A percentile compares a stretch with the other conserved stretches of the same genome.
Conservation (phyloP, 2,329 filamentous ascomycete genomes). For the Diplocarpon rosae region DNA sequence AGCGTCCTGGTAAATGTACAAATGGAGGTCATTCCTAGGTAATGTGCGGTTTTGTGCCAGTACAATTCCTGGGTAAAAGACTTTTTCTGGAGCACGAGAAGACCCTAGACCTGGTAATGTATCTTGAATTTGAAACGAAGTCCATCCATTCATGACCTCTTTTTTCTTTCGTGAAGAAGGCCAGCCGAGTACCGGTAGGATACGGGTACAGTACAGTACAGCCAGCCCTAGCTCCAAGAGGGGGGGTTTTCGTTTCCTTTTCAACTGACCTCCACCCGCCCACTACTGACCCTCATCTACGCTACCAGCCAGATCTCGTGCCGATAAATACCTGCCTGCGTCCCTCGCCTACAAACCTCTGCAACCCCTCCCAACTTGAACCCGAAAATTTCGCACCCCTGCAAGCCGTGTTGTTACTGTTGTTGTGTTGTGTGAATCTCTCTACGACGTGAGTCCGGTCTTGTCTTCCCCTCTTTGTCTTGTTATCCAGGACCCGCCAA, state of each 20-base stretch:
- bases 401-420: not conserved
- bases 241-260: not conserved
- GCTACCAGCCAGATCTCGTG: not conserved
- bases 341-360: not conserved
- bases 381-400: not conserved
- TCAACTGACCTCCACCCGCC: not conserved
- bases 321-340: not conserved
- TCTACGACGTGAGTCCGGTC: not conserved
- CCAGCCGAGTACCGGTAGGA: too few relatives aligned
- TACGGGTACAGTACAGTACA: not conserved
- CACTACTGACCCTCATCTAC: not conserved
- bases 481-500: constrained; percentile 12
- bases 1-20: too few relatives aligned
- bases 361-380: not conserved
- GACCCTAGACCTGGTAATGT: too few relatives aligned
- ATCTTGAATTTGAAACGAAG: too few relatives aligned
- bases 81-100: too few relatives aligned
- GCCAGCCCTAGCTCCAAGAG: not conserved
- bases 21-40: too few relatives aligned
- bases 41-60: too few relatives aligned
- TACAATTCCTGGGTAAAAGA: too few relatives aligned
- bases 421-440: too few relatives aligned
- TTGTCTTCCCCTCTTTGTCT: constrained; percentile 10
- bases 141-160: too few relatives aligned
- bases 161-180: too few relatives aligned